These are phyloP conservation scores for Parmales sp. DNA, from an alignment of 108 stramenopile genomes.

Conservation along the genomic window DNA sequence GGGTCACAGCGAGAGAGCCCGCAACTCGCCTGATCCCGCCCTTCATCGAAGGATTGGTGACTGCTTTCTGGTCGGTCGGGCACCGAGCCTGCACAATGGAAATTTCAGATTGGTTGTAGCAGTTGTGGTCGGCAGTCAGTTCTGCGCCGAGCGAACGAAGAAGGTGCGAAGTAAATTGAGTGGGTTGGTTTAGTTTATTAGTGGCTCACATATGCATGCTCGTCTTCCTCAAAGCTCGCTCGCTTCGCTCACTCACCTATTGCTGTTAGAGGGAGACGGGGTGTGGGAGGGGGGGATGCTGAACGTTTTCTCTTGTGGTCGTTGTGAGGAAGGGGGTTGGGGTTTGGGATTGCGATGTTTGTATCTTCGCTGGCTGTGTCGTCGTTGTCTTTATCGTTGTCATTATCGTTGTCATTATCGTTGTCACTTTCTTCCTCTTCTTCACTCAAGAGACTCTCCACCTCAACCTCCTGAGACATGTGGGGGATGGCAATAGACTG, in stretches of 20 bases:
- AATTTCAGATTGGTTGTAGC: slow-evolving; percentile 72
- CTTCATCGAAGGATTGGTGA: slow-evolving; percentile 53
- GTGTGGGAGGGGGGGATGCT: not conserved
- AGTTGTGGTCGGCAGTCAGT: slow-evolving; percentile 71
- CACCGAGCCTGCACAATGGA: slow-evolving; percentile 62
- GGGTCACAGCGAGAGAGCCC: slow-evolving; percentile 65
- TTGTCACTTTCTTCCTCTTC: not conserved
- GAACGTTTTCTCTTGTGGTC: not conserved
- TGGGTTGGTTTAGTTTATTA: too few species aligned
- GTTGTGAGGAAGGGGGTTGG: not conserved
- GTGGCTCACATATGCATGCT: too few species aligned
- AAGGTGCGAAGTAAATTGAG: too few species aligned
- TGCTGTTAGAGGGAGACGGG: not conserved
- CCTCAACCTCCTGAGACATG: not conserved
- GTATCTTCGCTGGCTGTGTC: not conserved
- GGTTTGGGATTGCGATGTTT: not conserved
- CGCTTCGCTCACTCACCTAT: too few species aligned
- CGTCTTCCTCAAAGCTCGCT: too few species aligned
- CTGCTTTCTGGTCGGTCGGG: slow-evolving; percentile 66
- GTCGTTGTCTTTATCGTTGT: not conserved
- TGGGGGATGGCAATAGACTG: not conserved
- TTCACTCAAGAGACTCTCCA: too few species aligned
- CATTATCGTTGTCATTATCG: not conserved
- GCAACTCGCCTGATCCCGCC: slow-evolving; percentile 79
- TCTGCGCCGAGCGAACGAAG: slow-evolving; percentile 27